Evolutionary conservation across 805 yeast genomes (phyloP), one percentile per base, ranked within the genome.

Genomic region (Groenewaldozyma salmanticensis): DNA sequence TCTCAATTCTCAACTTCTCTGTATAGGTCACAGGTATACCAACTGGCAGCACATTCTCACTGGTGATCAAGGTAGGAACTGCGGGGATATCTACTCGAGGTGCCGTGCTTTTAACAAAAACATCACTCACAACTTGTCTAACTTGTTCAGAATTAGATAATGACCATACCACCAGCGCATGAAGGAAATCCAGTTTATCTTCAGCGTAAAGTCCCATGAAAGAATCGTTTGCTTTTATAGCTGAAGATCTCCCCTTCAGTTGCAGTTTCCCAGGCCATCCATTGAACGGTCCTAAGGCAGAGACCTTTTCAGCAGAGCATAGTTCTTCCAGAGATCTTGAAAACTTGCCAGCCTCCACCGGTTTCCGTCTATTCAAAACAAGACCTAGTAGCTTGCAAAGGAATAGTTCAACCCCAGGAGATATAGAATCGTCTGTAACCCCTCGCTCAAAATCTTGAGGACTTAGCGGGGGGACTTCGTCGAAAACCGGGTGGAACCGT

Each of bases 391-490:
- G 49, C 16, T 65, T 49, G 21, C 60, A 56, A 40, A 64, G 39
- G 36, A 64, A 55, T 7, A 51, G 41, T 36, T 56, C 55, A 20
- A 64, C 61, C 2, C 49, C 55, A 17, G 45, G 38, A 1, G 57
- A 46, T 11, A 55, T 42, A 6, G 36, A 42, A 6, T 46, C 49
- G 4, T 45, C 27, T 20, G 21, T 35, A 1, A 53, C 40, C 4
- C 67, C 67, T 15, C 50, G 57, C 39, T 65, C 70, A n/a, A 65
- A 40, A 38, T 66, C 70, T 45, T 63, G 68, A 11, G 70, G 70
- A 2, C 62, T 59, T 11, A 62, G 36, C 18, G 54, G 54, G 5
- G 62, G 56, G 20, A 60, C 46, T 19, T 59, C 68, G 9, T 44
- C 48, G 37, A 60, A 65, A 5, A 57, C 43, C 7, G 49, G 46